Conservation (phyloP, 257 asterid genomes). For the Scutellaria baicalensis region DNA sequence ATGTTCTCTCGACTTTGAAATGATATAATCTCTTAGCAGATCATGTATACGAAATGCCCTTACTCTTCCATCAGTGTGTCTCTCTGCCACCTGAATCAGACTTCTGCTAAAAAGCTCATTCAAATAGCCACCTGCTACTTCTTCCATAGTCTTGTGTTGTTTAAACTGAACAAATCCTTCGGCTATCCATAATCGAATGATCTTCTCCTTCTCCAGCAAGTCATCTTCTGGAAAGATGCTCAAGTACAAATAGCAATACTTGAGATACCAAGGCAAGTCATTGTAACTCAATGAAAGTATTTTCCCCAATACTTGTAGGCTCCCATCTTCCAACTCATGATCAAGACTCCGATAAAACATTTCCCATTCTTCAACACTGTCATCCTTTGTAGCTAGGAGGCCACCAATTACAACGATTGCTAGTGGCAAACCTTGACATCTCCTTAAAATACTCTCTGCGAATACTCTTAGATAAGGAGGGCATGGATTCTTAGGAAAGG, state of each 20-base stretch:
- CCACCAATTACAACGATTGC: slow-evolving; percentile 15
- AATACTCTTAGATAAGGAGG: background rate
- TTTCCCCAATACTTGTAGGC: background rate
- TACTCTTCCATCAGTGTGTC: background rate
- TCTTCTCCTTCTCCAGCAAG: background rate
- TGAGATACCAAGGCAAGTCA: background rate
- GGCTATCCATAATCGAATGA: slow-evolving; percentile 25
- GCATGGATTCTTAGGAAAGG: background rate
- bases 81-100: slow-evolving; percentile 15
- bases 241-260: background rate
- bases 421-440: slow-evolving; percentile 10
- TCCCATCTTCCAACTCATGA: background rate
- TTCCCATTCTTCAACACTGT: slow-evolving; percentile 4
- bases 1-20: slow-evolving; percentile 5
- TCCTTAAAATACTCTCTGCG: background rate
- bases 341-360: background rate
- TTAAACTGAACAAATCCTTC: slow-evolving; percentile 25
- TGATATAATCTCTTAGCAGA: slow-evolving; percentile 6
- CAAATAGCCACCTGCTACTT: slow-evolving; percentile 22
- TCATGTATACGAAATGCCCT: slow-evolving; percentile 16
- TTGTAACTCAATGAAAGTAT: slow-evolving; percentile 2
- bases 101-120: slow-evolving; percentile 17
- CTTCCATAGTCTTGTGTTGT: slow-evolving; percentile 9
- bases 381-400: slow-evolving; percentile 7
- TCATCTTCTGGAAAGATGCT: slow-evolving; percentile 13